These are phyloP conservation scores for Schizochytrium sp. DNA, from an alignment of 108 stramenopile species.

Conservation along the genomic window DNA sequence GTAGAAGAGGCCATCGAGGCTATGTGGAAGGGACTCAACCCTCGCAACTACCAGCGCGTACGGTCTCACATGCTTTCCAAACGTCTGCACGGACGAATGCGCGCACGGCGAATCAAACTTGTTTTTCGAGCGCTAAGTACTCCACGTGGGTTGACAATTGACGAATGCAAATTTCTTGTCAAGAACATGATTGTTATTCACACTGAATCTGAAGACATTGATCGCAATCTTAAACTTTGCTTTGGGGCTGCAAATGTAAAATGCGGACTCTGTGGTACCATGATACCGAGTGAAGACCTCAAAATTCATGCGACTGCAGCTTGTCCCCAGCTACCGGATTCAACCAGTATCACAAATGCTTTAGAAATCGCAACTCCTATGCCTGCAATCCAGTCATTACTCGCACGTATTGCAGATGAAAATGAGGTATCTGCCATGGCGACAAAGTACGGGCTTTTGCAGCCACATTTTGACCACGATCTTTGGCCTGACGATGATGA, in stretches of 20 bases:
- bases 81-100: slow-evolving; percentile 14
- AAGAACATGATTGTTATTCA: not conserved
- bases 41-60: not conserved
- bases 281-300: not conserved
- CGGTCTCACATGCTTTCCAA: not conserved
- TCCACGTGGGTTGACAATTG: not conserved
- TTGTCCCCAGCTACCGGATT: not conserved
- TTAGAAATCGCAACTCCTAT: not conserved
- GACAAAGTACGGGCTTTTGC: not conserved
- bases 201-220: not conserved
- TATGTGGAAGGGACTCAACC: not conserved
- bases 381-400: not conserved
- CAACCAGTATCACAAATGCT: not conserved
- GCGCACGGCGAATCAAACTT: not conserved
- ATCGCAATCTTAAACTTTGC: slow-evolving; percentile 31
- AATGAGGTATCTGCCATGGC: not conserved
- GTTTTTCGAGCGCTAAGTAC: slow-evolving; percentile 33
- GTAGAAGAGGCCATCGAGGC: not conserved
- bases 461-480: slow-evolving; percentile 30
- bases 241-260: not conserved
- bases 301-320: not conserved
- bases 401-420: not conserved
- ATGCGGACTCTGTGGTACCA: slow-evolving; percentile 19
- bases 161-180: slow-evolving; percentile 7
- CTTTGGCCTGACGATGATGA: not conserved